phyloP scores from a whole-genome alignment of 1,284 basidiomycete species.

The Cystobasidiaceae sp. region DNA sequence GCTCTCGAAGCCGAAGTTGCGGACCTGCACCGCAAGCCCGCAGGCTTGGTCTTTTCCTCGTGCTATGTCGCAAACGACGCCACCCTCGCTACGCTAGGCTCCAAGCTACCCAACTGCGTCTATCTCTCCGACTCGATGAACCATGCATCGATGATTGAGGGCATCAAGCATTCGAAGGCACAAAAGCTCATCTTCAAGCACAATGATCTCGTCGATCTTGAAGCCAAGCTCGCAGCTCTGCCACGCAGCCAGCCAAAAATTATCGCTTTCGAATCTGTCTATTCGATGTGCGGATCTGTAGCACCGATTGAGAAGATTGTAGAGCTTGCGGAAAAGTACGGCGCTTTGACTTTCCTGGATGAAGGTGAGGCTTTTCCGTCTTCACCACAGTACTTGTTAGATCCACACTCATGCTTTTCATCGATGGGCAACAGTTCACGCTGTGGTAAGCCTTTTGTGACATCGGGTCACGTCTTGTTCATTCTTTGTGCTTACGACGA shows the following conservation, averaged over 20 bases:
- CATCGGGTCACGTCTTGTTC: too few relatives aligned
- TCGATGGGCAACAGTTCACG: too few relatives aligned
- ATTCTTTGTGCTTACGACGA: too few relatives aligned
- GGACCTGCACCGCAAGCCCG: slow-evolving; percentile 84
- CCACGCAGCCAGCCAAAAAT: slow-evolving; percentile 67
- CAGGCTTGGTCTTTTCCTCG: slow-evolving; percentile 96
- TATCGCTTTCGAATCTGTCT: slow-evolving; percentile 97
- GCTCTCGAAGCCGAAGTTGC: slow-evolving; percentile 89
- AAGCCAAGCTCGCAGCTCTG: slow-evolving; percentile 78
- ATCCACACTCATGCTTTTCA: too few relatives aligned
- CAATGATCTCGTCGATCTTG: slow-evolving; percentile 91
- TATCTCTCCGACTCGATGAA: slow-evolving; percentile 96
- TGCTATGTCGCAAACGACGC: slow-evolving; percentile 99
- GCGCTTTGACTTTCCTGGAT: slow-evolving; percentile 95
- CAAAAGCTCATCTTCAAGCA: slow-evolving; percentile 97
- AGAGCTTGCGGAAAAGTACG: slow-evolving; percentile 93
- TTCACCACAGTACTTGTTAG: too few relatives aligned
- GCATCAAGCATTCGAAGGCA: slow-evolving; percentile 91
- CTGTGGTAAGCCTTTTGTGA: too few relatives aligned
- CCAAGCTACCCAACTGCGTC: slow-evolving; percentile 91
- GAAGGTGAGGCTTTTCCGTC: slow-evolving; percentile 65
- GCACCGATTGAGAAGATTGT: slow-evolving; percentile 96
- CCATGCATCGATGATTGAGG: slow-evolving; percentile 99
- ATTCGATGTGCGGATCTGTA: slow-evolving; percentile 98
- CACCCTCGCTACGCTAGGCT: slow-evolving; percentile 88